Evolutionary conservation across 1,284 basidiomycete species (phyloP), one percentile per base, ranked within the genome.

Genomic region (Dichomitus squalens): DNA sequence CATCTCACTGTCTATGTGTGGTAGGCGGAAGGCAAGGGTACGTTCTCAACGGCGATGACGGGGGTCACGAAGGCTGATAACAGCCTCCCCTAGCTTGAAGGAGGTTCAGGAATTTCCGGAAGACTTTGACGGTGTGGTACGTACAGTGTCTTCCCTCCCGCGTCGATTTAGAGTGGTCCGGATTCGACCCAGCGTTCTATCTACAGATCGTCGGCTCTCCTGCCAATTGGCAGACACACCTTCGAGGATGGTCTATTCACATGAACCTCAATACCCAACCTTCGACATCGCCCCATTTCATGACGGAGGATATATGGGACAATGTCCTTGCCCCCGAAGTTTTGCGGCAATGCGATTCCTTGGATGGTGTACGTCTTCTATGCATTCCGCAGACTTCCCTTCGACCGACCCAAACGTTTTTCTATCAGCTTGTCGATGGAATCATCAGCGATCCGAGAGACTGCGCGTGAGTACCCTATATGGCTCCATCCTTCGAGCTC

Each of bases 381-480:
- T 34, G 41, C 8, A 6, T 2, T 39, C 20, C 7, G n/a, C 52
- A 16, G 23, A 7, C 16, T 25, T 43, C 23, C 39, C 23, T 7
- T 41, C 44, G 39, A 59, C 21, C 27, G 39, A 6, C 38, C 21
- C 5, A 1, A 39, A 47, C n/a, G n/a, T n/a, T n/a, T 25, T 16
- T 46, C 50, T 21, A 44, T n/a, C n/a, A 70, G 67, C 46, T 70
- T 12, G 49, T 48, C 2, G 73, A 75, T 53, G 70, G 71, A 3
- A 70, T 75, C 58, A 70, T 75, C 52, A 70, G 66, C 47, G 69
- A 73, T 40, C 73, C 74, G 1, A 66, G 66, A 38, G 57, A 58
- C 14, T 76, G 75, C 68, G 59, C 65, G 60, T 68, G 31, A 49
- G 21, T 18, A 4, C 29, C 29, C 29, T 6, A 25, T 23, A 7